These are phyloP conservation scores for Scheffersomyces amazonensis DNA, from an alignment of 805 yeast genomes.

Conservation along the genomic window DNA sequence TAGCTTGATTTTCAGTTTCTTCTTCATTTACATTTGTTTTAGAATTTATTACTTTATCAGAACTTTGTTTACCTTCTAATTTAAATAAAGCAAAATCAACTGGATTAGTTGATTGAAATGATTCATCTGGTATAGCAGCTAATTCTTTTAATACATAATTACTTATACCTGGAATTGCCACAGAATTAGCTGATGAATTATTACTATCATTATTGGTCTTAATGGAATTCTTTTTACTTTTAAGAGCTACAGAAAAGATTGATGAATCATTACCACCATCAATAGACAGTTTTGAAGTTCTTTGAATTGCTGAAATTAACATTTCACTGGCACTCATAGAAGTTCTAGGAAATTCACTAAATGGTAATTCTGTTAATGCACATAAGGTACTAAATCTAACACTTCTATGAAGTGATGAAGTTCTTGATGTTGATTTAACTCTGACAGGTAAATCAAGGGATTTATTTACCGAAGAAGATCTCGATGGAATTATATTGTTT, in stretches of 20 bases:
- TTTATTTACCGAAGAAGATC: not conserved
- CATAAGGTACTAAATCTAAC: slow-evolving; percentile 33
- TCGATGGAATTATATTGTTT: too few species aligned
- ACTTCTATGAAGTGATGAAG: slow-evolving; percentile 26
- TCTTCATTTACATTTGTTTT: not conserved
- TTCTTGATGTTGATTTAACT: slow-evolving; percentile 8
- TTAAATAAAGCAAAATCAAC: slow-evolving; percentile 70
- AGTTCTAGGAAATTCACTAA: slow-evolving; percentile 12
- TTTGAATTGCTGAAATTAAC: not conserved
- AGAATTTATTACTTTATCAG: not conserved
- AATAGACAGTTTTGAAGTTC: slow-evolving; percentile 22
- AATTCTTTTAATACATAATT: slow-evolving; percentile 49
- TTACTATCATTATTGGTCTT: slow-evolving; percentile 9
- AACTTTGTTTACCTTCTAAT: slow-evolving; percentile 61
- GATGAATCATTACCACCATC: slow-evolving; percentile 25
- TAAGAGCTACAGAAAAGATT: slow-evolving; percentile 28
- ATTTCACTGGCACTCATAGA: not conserved
- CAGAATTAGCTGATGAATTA: slow-evolving; percentile 23
- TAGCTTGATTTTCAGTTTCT: slow-evolving; percentile 4
- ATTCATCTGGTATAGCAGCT: slow-evolving; percentile 83
- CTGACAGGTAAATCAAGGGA: slow-evolving; percentile 2
- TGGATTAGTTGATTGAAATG: slow-evolving; percentile 62
- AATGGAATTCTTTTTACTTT: slow-evolving; percentile 14
- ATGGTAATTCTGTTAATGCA: slow-evolving; percentile 41
- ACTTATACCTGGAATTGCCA: slow-evolving; percentile 56